Evolutionary conservation across 164 flowering plant genomes (phyloP), one percentile per base, ranked within the genome.

Genomic region (Santalum album): DNA sequence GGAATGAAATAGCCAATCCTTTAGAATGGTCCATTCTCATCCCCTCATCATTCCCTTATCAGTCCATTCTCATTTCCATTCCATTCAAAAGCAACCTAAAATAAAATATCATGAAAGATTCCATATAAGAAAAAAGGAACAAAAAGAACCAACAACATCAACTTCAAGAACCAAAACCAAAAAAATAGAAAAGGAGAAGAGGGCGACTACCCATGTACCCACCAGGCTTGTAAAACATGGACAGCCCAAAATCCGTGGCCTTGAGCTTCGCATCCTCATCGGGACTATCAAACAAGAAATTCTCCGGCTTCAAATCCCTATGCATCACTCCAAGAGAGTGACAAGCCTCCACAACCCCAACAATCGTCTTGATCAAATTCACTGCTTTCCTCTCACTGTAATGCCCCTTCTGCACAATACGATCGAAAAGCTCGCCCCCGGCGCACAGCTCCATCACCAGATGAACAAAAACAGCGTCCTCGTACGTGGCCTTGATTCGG

Each of bases 251-350:
- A 67, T 90, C 97, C 0, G 82, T 90, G 22, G 97, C 82, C 62
- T 87, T 90, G 20, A 90, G 76, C 54, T 65, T 66, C 1, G 95
- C 86, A 68, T 87, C 97, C 45, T 87, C 97, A 32, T 65, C 76
- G 24, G 72, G 24, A 18, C 57, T 65, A 57, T 69, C 73, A 54
- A 90, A 84, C 75, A 90, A 71, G 78, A 90, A 90, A 64, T 90
- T 90, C 80, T 90, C 98, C 34, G 98, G 98, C 78, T 90, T 90
- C 53, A 90, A 78, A 64, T 89, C 97, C 40, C 97, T 69, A 69
- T 89, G 97, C 86, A 89, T 81, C 22, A 89, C 97, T 19, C 97
- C 97, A 50, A 87, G 84, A 36, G 96, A 83, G 61, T 90, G 98
- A 58, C 98, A 90, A 26, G 73, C 79, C 74, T 90, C 90, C 19